These are phyloP conservation scores for Cyanidium caldarium DNA, from an alignment of 23 red algal genomes.

Conservation along the genomic window DNA sequence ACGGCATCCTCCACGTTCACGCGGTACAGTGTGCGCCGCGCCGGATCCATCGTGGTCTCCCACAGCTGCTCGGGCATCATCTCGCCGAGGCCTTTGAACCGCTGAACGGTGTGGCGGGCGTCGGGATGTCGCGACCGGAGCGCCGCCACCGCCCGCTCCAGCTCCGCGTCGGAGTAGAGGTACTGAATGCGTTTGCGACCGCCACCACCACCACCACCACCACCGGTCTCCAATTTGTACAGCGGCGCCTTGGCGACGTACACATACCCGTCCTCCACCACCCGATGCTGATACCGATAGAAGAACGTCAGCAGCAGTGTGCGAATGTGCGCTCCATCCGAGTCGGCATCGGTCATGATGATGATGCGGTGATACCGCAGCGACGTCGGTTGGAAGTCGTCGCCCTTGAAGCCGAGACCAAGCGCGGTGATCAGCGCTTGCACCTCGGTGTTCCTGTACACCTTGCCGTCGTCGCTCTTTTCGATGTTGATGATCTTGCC, in stretches of 20 bases:
- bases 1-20: constrained; percentile 85
- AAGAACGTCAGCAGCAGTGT: constrained; percentile 97
- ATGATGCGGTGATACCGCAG: constrained; percentile 89
- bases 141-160: constrained; percentile 16
- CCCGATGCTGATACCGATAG: constrained; percentile 74
- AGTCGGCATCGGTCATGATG: constrained; percentile 99
- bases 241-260: constrained; percentile 93
- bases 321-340: constrained; percentile 95
- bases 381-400: constrained; percentile 43
- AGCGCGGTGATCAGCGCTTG: constrained; percentile 84
- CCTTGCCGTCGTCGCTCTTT: constrained; percentile 69
- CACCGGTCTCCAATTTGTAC: constrained; percentile 58
- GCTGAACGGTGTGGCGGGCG: constrained; percentile 39
- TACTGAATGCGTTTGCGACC: constrained; percentile 18
- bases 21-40: constrained; percentile 34
- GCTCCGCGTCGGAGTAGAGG: constrained; percentile 48
- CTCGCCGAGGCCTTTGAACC: constrained; percentile 98
- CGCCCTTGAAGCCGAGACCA: constrained; percentile 66
- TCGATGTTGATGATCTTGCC: constrained; percentile 99
- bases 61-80: constrained; percentile 88
- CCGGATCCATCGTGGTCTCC: constrained; percentile 93
- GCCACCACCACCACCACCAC: neutral
- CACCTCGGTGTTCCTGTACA: constrained; percentile 87
- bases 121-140: constrained; percentile 18
- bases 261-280: constrained; percentile 76